Percentiles rank a stretch among this genome's conserved stretches.
Evolutionary conservation across 192 early-diverging fungal species (phyloP).

Genomic region (Podochytrium sp.): DNA sequence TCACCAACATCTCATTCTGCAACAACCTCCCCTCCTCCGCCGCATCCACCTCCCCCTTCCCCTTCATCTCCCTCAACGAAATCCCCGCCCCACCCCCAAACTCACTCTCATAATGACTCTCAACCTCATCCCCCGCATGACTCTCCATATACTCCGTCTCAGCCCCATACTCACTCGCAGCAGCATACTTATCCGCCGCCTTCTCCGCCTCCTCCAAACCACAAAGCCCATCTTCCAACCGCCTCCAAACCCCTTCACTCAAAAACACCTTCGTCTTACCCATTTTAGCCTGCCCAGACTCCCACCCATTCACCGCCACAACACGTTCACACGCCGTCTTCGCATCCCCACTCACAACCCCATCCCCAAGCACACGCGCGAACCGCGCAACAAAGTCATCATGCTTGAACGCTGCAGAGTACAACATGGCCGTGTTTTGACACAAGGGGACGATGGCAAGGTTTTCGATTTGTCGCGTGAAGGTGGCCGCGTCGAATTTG

Average conservation of each 20-base stretch:
- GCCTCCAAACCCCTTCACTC: slow-evolving; percentile 78
- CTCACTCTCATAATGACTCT: slow-evolving; percentile 51
- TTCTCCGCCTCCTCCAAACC: slow-evolving; percentile 65
- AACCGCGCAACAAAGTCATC: slow-evolving; percentile 83
- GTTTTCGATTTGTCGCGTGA: slow-evolving; percentile 74
- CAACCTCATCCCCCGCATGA: slow-evolving; percentile 28
- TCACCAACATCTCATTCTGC: not conserved
- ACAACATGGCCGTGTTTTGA: slow-evolving; percentile 66
- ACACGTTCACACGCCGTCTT: slow-evolving; percentile 35
- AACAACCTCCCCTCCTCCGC: slow-evolving; percentile 14
- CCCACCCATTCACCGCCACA: slow-evolving; percentile 34
- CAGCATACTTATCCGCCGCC: not conserved
- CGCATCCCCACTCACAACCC: slow-evolving; percentile 16
- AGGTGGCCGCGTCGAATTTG: slow-evolving; percentile 67
- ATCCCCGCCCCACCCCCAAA: slow-evolving; percentile 29
- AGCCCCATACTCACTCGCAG: slow-evolving; percentile 26
- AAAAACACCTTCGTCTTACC: slow-evolving; percentile 68
- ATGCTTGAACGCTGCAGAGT: slow-evolving; percentile 74
- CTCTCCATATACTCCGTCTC: slow-evolving; percentile 25
- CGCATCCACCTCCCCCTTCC: not conserved
- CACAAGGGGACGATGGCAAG: slow-evolving; percentile 73
- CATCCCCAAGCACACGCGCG: slow-evolving; percentile 36
- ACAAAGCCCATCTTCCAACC: slow-evolving; percentile 81
- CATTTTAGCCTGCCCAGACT: slow-evolving; percentile 27
- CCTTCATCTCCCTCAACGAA: not conserved